These are phyloP conservation scores for Rhododendron griersonianum DNA, from an alignment of 148 eudicot species.

Conservation along the genomic window DNA sequence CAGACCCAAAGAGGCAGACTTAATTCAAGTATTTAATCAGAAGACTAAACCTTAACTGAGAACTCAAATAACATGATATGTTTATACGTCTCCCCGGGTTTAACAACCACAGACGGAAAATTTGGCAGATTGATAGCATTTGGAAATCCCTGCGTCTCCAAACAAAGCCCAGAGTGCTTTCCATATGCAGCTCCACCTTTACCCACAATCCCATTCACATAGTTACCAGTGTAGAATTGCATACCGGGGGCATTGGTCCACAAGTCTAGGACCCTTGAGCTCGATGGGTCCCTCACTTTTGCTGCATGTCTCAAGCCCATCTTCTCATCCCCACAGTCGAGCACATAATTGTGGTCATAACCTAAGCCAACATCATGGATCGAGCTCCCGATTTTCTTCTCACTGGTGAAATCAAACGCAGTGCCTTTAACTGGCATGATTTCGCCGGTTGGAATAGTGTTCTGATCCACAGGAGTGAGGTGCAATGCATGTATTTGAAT, in stretches of 20 bases:
- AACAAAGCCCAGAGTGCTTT: constrained; percentile 72
- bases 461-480: constrained; percentile 76
- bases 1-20: neutral
- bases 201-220: constrained; percentile 73
- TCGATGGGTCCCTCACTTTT: constrained; percentile 54
- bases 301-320: constrained; percentile 77
- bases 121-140: constrained; percentile 74
- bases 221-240: constrained; percentile 94
- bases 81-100: constrained; percentile 71
- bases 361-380: constrained; percentile 81
- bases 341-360: constrained; percentile 89
- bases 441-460: constrained; percentile 77
- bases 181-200: constrained; percentile 79
- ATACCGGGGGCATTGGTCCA: constrained; percentile 93
- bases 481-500: constrained; percentile 68
- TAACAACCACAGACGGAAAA: constrained; percentile 72
- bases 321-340: constrained; percentile 80
- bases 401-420: constrained; percentile 80
- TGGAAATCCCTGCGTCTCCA: constrained; percentile 96
- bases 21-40: neutral
- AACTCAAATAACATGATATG: constrained; percentile 89
- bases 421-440: constrained; percentile 31
- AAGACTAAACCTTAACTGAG: constrained; percentile 26
- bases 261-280: constrained; percentile 69
- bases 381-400: constrained; percentile 64